Percentiles rank a stretch among this genome's conserved stretches.
phyloP scores from a whole-genome alignment of 495 filamentous ascomycete species.

The Corynascus novoguineensis region DNA sequence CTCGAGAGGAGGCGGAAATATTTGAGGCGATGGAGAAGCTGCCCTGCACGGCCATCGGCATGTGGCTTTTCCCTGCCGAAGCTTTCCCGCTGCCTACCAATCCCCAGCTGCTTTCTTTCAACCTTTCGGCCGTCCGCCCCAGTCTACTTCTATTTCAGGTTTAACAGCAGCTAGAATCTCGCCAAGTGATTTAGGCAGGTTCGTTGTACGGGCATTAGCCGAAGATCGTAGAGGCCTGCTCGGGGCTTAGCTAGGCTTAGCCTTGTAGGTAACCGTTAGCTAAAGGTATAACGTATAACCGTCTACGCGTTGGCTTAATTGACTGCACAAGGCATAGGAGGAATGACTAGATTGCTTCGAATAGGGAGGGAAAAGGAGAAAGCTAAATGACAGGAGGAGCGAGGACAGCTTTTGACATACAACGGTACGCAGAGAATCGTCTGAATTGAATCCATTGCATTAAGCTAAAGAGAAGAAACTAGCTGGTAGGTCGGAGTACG shows the following conservation, averaged over 20 bases:
- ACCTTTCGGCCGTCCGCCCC: slow-evolving; percentile 5
- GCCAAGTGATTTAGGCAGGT: neutral
- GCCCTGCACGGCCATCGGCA: slow-evolving; percentile 3
- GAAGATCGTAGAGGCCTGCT: neutral
- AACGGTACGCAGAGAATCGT: too few relatives aligned
- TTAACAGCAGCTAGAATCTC: neutral
- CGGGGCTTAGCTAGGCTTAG: neutral
- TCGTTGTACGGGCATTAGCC: neutral
- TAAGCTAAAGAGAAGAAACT: too few relatives aligned
- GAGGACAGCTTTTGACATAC: too few relatives aligned
- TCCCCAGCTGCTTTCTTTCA: neutral
- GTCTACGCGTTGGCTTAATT: too few relatives aligned
- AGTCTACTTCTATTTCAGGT: slow-evolving; percentile 1
- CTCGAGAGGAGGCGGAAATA: neutral
- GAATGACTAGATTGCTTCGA: too few relatives aligned
- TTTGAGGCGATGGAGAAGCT: neutral
- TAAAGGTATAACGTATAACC: too few relatives aligned
- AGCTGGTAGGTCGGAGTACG: too few relatives aligned
- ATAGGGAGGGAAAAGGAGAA: too few relatives aligned
- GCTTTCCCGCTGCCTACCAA: neutral
- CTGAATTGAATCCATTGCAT: too few relatives aligned
- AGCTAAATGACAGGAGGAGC: too few relatives aligned
- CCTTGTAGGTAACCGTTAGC: neutral
- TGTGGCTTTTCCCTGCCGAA: neutral
- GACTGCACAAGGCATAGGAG: too few relatives aligned